phyloP scores from a whole-genome alignment of 306 rosid genomes.

The Dryas alaskensis region DNA sequence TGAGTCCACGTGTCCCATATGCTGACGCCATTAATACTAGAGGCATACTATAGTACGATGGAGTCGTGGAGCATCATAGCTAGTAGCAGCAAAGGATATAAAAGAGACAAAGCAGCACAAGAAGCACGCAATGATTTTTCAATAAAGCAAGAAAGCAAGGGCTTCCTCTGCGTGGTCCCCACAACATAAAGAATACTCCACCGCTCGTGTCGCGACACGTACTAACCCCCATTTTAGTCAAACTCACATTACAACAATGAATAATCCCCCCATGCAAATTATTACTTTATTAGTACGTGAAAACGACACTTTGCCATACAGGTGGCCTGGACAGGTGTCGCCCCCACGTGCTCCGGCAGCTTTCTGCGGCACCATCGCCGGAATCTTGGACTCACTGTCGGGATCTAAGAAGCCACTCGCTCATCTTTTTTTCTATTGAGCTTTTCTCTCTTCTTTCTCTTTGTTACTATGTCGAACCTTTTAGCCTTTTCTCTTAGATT shows the following conservation, averaged over 20 bases:
- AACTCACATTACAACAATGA: slow-evolving; percentile 32
- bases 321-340: slow-evolving; percentile 44
- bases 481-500: background rate
- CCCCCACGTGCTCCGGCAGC: slow-evolving; percentile 21
- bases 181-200: slow-evolving; percentile 4
- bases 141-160: slow-evolving; percentile 32
- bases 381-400: slow-evolving; percentile 32
- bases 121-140: slow-evolving; percentile 53
- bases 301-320: slow-evolving; percentile 35
- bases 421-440: background rate
- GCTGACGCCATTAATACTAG: slow-evolving; percentile 43
- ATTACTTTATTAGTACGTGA: slow-evolving; percentile 41
- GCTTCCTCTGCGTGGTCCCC: slow-evolving; percentile 35
- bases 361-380: slow-evolving; percentile 20
- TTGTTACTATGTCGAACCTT: background rate
- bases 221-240: slow-evolving; percentile 28
- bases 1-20: slow-evolving; percentile 56
- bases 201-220: slow-evolving; percentile 43
- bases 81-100: slow-evolving; percentile 7
- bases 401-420: slow-evolving; percentile 25
- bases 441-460: background rate
- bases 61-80: too few species aligned
- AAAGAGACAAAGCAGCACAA: slow-evolving; percentile 37
- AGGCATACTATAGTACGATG: too few species aligned
- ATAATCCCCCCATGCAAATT: slow-evolving; percentile 43